A percentile compares a stretch with the other conserved stretches of the same genome.
phyloP scores from a whole-genome alignment of 176 grass and related monocot genomes.

The Rhynchospora pubera region DNA sequence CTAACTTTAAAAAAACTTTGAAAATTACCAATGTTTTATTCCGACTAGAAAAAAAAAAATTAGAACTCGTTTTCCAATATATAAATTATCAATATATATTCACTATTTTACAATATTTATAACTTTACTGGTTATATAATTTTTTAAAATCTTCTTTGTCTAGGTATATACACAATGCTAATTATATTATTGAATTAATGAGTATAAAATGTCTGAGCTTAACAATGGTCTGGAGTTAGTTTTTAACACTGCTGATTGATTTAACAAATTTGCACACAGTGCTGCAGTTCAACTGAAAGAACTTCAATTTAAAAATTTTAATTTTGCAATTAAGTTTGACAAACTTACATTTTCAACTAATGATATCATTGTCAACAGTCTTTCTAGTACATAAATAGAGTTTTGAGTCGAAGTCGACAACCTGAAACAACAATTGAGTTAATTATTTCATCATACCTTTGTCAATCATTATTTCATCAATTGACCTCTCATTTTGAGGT shows the following conservation, averaged over 20 bases:
- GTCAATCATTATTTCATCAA: background rate
- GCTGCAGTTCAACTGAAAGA: no score
- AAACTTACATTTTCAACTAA: background rate
- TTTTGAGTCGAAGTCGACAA: background rate
- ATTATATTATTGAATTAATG: background rate
- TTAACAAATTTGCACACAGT: background rate
- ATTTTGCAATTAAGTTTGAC: background rate
- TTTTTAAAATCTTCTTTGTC: no score
- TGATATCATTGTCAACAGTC: background rate
- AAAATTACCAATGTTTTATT: no score
- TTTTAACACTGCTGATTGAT: background rate
- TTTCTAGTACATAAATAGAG: background rate
- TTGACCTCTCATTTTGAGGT: background rate
- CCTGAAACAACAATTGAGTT: background rate
- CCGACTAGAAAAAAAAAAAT: no score
- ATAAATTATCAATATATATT: no score
- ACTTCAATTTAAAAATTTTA: no score
- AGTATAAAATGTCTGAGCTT: background rate
- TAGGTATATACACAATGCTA: background rate
- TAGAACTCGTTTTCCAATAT: no score
- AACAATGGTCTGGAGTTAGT: background rate
- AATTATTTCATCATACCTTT: background rate
- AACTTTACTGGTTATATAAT: no score
- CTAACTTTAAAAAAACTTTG: no score
- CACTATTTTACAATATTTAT: no score